These are phyloP conservation scores for Zangia roseola DNA, from an alignment of 768 basidiomycete genomes.

Conservation along the genomic window DNA sequence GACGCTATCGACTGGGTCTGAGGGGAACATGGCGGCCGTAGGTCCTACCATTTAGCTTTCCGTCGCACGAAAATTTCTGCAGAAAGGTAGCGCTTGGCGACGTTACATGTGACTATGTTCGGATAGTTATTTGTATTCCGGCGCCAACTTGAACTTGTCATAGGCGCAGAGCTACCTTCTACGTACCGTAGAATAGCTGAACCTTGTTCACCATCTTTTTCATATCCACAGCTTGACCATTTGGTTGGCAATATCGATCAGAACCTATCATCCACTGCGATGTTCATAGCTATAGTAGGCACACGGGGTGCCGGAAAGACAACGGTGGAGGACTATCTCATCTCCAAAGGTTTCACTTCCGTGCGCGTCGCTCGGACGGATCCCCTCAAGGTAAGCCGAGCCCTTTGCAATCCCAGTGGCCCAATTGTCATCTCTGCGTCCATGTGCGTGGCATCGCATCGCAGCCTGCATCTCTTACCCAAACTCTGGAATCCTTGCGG, in stretches of 20 bases:
- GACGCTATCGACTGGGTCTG: constrained; percentile 14
- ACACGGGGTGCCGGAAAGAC: constrained; percentile 63
- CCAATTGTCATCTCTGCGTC: neutral
- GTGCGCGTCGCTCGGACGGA: constrained; percentile 39
- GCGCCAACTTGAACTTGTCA: too few relatives aligned
- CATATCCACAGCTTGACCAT: neutral
- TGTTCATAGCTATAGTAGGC: constrained; percentile 72
- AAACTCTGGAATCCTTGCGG: neutral
- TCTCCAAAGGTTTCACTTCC: constrained; percentile 54
- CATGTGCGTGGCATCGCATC: constrained; percentile 13
- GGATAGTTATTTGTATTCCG: too few relatives aligned
- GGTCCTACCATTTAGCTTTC: too few relatives aligned
- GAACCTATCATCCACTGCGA: constrained; percentile 30
- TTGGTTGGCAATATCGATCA: too few relatives aligned
- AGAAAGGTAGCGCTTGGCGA: neutral
- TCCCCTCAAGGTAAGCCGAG: constrained; percentile 15
- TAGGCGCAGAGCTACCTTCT: too few relatives aligned
- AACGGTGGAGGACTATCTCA: constrained; percentile 57
- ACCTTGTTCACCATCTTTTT: too few relatives aligned
- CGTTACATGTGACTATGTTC: too few relatives aligned
- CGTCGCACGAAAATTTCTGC: neutral
- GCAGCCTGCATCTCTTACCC: neutral
- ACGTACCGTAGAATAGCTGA: too few relatives aligned
- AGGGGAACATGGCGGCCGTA: too few relatives aligned
- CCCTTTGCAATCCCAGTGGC: neutral